Evolutionary conservation across 2,329 filamentous ascomycete species (phyloP).

Genomic region (Arthrobotrys sphaeroides): DNA sequence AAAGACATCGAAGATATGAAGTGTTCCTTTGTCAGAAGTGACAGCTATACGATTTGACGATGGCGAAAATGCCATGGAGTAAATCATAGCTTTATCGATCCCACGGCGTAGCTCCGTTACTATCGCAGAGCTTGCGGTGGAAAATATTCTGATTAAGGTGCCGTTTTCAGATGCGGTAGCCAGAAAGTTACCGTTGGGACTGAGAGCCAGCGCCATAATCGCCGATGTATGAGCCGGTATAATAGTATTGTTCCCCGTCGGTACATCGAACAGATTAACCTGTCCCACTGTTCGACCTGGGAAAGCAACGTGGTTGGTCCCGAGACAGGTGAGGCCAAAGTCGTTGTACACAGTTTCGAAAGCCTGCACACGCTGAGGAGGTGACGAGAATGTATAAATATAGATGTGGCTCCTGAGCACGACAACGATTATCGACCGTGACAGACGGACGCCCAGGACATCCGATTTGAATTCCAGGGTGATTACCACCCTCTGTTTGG

Average conservation of each 20-base stretch:
- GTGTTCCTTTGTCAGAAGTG: conserved; percentile 94
- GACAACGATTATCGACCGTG: conserved; percentile 78
- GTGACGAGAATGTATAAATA: conserved; percentile 80
- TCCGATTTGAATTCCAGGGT: conserved; percentile 81
- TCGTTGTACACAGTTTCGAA: conserved; percentile 90
- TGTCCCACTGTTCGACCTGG: conserved; percentile 89
- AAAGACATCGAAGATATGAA: conserved; percentile 87
- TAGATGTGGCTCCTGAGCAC: conserved; percentile 83
- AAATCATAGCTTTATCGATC: conserved; percentile 86
- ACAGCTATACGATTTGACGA: conserved; percentile 82
- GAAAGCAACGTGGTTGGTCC: conserved; percentile 78
- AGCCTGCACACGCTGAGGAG: conserved; percentile 74
- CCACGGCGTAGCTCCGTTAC: conserved; percentile 87
- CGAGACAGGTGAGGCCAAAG: conserved; percentile 80
- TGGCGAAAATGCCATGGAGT: conserved; percentile 86
- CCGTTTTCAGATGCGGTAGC: conserved; percentile 93
- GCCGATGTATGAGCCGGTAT: conserved; percentile 87
- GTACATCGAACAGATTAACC: conserved; percentile 83
- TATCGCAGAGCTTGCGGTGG: conserved; percentile 80
- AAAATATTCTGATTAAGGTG: conserved; percentile 86
- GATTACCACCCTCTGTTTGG: conserved; percentile 77
- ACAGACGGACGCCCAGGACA: conserved; percentile 81
- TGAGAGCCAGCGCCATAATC: conserved; percentile 80
- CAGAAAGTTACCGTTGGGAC: conserved; percentile 79
- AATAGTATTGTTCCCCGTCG: conserved; percentile 85